A percentile compares a stretch with the other conserved stretches of the same genome.
These are phyloP conservation scores for Trichophyton equinum DNA, from an alignment of 2,329 filamentous ascomycete species.

Conservation along the genomic window DNA sequence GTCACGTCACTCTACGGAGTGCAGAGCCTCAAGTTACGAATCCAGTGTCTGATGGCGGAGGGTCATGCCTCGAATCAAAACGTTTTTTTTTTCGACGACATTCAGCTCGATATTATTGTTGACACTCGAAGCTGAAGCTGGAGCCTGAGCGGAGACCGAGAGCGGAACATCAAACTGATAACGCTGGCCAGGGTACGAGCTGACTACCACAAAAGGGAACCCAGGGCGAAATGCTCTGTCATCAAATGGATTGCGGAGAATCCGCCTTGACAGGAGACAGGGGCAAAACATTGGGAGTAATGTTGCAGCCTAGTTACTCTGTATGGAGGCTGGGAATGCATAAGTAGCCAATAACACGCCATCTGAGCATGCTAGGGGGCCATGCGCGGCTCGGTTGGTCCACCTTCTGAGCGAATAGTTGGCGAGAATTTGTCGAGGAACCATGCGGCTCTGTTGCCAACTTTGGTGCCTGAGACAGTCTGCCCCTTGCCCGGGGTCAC, in stretches of 20 bases:
- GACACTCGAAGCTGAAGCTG: neutral
- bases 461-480: neutral
- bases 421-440: neutral
- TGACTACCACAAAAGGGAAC: neutral
- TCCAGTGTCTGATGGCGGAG: no score
- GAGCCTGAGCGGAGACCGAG: neutral
- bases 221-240: neutral
- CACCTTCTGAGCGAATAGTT: neutral
- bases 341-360: neutral
- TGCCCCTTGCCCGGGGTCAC: neutral
- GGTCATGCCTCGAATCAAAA: no score
- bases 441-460: neutral
- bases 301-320: neutral
- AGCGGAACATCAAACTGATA: neutral
- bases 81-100: no score
- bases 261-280: neutral
- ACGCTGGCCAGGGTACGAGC: neutral
- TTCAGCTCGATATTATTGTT: no score
- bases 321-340: neutral
- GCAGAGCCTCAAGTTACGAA: neutral
- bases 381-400: neutral
- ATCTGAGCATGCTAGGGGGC: neutral
- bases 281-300: neutral
- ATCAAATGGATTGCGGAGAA: neutral
- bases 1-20: neutral